Evolutionary conservation across 2,329 filamentous ascomycete genomes (phyloP), one percentile per base, ranked within the genome.

Genomic region (Volutella citrinella): DNA sequence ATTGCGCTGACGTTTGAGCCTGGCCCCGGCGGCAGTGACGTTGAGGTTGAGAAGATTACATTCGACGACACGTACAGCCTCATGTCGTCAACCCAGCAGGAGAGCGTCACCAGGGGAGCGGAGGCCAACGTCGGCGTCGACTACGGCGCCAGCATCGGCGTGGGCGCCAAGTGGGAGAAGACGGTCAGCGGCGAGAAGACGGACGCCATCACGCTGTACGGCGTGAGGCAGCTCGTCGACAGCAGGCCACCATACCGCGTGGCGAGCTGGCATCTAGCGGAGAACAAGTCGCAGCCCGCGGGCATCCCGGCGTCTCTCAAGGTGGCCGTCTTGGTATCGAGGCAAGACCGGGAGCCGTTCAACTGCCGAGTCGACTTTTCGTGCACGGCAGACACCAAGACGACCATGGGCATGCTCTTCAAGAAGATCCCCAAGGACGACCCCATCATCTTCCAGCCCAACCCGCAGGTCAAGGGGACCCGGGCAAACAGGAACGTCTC

Each of bases 181-280:
- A 26, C 27, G 3, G 15, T 37, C 0, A 13, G 24, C 8, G 11
- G 36, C 14, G 28, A 43, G 13, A 32, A 21, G 9, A 29, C 30
- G n/a, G 25, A 45, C 10, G 29, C 32, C 2, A 27, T 12, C 1
- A 14, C 15, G 1, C 23, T 40, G n/a, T n/a, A n/a, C 5, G 34
- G 27, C 2, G 36, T 32, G 1, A 34, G 27, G n/a, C 33, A 38
- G 19, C 15, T 34, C 13, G 6, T 38, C 10, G 30, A 31, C 19
- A 41, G 29, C 26, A 31, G 19, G 23, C 38, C 30, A 5, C 30
- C 38, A 1, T 28, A 40, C 10, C 27, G n/a, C n/a, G n/a, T n/a
- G n/a, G 41, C 34, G 10, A 36, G 27, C 13, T 46, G 43, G 39
- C 37, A 24, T 10, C 16, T 46, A 7, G 3, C 38, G 4, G 43